phyloP scores from a whole-genome alignment of 331 rosid genomes.

The Dryas integrifolia region DNA sequence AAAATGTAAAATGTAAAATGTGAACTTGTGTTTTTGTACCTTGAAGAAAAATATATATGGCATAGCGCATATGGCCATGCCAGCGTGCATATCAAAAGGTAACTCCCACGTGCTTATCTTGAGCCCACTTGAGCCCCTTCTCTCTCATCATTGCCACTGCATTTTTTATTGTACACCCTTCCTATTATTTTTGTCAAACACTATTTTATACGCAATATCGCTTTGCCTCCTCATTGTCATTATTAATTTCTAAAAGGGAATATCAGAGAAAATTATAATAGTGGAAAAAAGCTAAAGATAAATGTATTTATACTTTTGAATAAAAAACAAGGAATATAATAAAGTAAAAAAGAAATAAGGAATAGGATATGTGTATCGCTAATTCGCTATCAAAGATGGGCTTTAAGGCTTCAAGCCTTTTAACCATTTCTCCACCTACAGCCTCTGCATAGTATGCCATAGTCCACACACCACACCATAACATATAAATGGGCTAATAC shows the following conservation, averaged over 20 bases:
- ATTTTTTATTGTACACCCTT: slow-evolving; percentile 20
- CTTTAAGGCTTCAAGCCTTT: slow-evolving; percentile 23
- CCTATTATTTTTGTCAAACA: slow-evolving; percentile 59
- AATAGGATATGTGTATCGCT: slow-evolving; percentile 37
- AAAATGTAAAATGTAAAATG: too few relatives aligned
- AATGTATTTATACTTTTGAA: slow-evolving; percentile 19
- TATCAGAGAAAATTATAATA: slow-evolving; percentile 16
- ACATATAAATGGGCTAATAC: neutral
- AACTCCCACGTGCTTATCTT: slow-evolving; percentile 89
- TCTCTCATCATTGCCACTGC: slow-evolving; percentile 60
- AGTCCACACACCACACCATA: neutral
- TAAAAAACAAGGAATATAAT: slow-evolving; percentile 12
- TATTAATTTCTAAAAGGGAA: slow-evolving; percentile 27
- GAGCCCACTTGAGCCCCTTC: slow-evolving; percentile 62
- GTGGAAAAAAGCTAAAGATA: slow-evolving; percentile 1
- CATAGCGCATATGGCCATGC: slow-evolving; percentile 41
- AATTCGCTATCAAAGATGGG: slow-evolving; percentile 31
- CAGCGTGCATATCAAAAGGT: slow-evolving; percentile 83
- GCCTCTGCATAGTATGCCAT: slow-evolving; percentile 1
- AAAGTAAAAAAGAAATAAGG: slow-evolving; percentile 24
- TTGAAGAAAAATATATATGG: slow-evolving; percentile 23
- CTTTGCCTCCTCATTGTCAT: slow-evolving; percentile 25
- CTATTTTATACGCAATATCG: slow-evolving; percentile 49
- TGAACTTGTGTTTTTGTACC: slow-evolving; percentile 8
- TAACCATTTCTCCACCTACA: slow-evolving; percentile 25